These are phyloP conservation scores for Blastomyces silverae DNA, from an alignment of 2,329 filamentous ascomycete genomes.

Conservation along the genomic window DNA sequence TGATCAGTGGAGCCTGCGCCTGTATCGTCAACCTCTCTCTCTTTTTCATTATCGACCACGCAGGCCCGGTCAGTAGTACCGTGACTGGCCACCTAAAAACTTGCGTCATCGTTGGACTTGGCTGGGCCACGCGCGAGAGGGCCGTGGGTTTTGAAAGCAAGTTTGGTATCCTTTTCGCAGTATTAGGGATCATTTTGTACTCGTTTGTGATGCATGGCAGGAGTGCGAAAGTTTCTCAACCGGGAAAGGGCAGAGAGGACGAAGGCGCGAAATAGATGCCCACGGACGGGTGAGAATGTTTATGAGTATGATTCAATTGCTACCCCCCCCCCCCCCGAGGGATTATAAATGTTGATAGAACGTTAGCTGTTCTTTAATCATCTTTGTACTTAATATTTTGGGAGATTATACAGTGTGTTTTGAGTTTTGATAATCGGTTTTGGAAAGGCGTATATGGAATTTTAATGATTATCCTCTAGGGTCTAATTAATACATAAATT, in stretches of 20 bases:
- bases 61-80: neutral
- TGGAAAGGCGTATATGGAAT: neutral
- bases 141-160: neutral
- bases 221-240: neutral
- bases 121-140: neutral
- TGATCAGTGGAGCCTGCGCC: slow-evolving; percentile 1
- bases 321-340: neutral
- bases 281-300: neutral
- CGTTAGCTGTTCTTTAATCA: neutral
- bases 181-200: neutral
- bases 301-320: neutral
- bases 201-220: neutral
- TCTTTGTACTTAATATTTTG: neutral
- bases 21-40: slow-evolving; percentile 1
- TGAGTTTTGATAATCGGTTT: neutral
- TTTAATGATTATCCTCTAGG: neutral
- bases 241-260: neutral
- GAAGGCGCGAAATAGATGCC: neutral
- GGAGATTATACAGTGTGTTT: neutral
- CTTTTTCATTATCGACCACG: slow-evolving; percentile 2
- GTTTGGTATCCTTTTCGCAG: neutral
- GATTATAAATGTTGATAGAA: neutral
- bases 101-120: neutral
- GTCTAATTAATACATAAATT: neutral
- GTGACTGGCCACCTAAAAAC: slow-evolving; percentile 1